A percentile compares a stretch with the other conserved stretches of the same genome.
Conservation (phyloP, 2,329 filamentous ascomycete genomes). For the Curvularia verruculosa region DNA sequence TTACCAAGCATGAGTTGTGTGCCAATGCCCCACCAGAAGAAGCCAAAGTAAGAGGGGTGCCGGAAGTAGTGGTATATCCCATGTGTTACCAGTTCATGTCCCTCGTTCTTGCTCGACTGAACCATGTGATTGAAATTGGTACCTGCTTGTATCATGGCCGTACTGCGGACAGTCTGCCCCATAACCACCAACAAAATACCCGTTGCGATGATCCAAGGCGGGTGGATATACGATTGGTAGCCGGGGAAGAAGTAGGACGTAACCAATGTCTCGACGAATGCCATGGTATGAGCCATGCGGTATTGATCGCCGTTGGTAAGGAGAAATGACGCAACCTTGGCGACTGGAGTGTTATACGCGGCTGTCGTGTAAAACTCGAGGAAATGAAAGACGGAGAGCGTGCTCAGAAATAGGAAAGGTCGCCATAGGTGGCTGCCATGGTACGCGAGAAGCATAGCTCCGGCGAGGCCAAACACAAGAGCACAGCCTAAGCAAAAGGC, state of each 20-base stretch:
- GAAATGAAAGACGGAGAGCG: slow-evolving; percentile 86
- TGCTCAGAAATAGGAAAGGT: slow-evolving; percentile 66
- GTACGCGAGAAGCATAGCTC: slow-evolving; percentile 38
- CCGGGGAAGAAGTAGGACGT: slow-evolving; percentile 62
- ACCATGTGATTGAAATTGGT: slow-evolving; percentile 89
- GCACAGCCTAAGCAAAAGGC: slow-evolving; percentile 53
- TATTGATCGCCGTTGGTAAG: slow-evolving; percentile 86
- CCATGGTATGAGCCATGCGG: slow-evolving; percentile 78
- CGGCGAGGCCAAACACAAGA: slow-evolving; percentile 43
- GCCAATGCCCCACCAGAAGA: slow-evolving; percentile 98
- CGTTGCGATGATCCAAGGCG: slow-evolving; percentile 47
- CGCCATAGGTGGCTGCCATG: slow-evolving; percentile 60
- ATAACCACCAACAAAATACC: slow-evolving; percentile 69
- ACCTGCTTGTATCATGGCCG: slow-evolving; percentile 88
- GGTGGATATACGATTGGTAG: slow-evolving; percentile 53
- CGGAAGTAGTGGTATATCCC: slow-evolving; percentile 79
- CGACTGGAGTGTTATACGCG: slow-evolving; percentile 76
- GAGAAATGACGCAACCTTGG: slow-evolving; percentile 77
- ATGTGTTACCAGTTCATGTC: slow-evolving; percentile 79
- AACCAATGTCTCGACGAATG: slow-evolving; percentile 73
- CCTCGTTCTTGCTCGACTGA: slow-evolving; percentile 69
- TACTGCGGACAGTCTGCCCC: slow-evolving; percentile 77
- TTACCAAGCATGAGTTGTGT: slow-evolving; percentile 93
- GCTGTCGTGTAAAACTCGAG: slow-evolving; percentile 95
- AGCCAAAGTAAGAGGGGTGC: slow-evolving; percentile 95